phyloP scores from a whole-genome alignment of 1,139 yeast species.

The Yamadazyma membranifaciens region DNA sequence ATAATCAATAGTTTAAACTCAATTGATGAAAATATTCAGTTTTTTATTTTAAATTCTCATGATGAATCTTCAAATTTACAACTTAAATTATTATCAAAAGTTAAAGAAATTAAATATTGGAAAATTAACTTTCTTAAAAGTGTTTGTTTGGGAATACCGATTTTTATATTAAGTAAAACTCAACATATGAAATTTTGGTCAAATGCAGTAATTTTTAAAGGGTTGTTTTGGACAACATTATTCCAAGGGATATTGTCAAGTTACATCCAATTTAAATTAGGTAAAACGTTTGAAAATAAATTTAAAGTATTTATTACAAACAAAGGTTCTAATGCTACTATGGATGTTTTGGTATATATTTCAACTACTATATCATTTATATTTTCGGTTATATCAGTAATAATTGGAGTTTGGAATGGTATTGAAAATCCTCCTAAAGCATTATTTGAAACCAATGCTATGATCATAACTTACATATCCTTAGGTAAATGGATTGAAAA shows the following conservation, averaged over 20 bases:
- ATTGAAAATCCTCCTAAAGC: conserved; percentile 55
- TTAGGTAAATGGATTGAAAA: conserved; percentile 90
- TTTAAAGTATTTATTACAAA: conserved; percentile 66
- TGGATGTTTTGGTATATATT: conserved; percentile 88
- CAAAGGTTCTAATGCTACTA: conserved; percentile 68
- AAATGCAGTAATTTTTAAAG: conserved; percentile 37
- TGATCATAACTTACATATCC: conserved; percentile 80
- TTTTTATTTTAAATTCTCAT: conserved; percentile 40
- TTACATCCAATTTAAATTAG: conserved; percentile 70
- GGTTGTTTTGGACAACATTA: conserved; percentile 58
- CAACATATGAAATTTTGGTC: conserved; percentile 33
- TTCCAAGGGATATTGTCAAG: conserved; percentile 62
- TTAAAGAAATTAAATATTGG: conserved; percentile 76
- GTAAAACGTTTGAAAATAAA: conserved; percentile 59
- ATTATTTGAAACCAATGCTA: conserved; percentile 82
- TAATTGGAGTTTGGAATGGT: conserved; percentile 40
- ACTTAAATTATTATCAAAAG: conserved; percentile 62
- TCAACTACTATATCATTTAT: conserved; percentile 78
- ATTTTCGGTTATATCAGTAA: conserved; percentile 66
- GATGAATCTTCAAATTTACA: conserved; percentile 58
- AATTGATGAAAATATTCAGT: conserved; percentile 29
- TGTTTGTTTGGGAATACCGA: conserved; percentile 59
- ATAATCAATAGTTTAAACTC: conserved; percentile 45
- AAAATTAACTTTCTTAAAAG: conserved; percentile 51
- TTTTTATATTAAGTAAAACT: conserved; percentile 55